Evolutionary conservation across 805 yeast genomes (phyloP), one percentile per base, ranked within the genome.

Genomic region (Nakazawaea anatomiae): DNA sequence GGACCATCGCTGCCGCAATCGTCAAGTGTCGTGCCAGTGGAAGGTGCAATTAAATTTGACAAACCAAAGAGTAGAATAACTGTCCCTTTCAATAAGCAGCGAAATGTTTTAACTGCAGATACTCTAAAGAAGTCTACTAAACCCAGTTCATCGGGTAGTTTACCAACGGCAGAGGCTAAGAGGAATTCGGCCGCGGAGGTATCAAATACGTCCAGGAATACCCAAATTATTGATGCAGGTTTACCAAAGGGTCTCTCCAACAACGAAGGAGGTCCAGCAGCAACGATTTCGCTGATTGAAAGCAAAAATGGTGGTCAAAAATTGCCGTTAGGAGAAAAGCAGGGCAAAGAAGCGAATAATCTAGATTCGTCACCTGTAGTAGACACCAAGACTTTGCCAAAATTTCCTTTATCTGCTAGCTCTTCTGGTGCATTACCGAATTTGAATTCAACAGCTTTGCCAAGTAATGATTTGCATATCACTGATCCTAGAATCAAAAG

Each of bases 71-170:
- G 14, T 7, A 42, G 50, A 42, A 14, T 25, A 10, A 42, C 46
- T 28, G 35, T 47, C 5, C 50, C 50, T 31, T 47, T 34, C 42
- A 36, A 6, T 6, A 40, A 47, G 11, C 36, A 42, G 41, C 42
- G 50, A 29, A 42, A 42, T 12, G 44, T 48, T n/a, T 18, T 43
- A 5, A 11, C 47, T 6, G 42, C 51, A 12, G 47, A 38, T 1
- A 31, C 31, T 12, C 8, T 47, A 9, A 47, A 47, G 32, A 40
- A 41, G 18, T 9, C 28, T 5, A 45, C 31, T 14, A 39, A 18
- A 14, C 41, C 41, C 18, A 40, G 31, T 27, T 27, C 31, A 10
- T 40, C 43, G 8, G 43, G 43, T 8, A 40, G 12, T 8, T 27
- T 40, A 11, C 43, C 43, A 25, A 42, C 9, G 6, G 45, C 4